Evolutionary conservation across 1,139 yeast genomes (phyloP), one percentile per base, ranked within the genome.

Genomic region (Lodderomyces margitis): DNA sequence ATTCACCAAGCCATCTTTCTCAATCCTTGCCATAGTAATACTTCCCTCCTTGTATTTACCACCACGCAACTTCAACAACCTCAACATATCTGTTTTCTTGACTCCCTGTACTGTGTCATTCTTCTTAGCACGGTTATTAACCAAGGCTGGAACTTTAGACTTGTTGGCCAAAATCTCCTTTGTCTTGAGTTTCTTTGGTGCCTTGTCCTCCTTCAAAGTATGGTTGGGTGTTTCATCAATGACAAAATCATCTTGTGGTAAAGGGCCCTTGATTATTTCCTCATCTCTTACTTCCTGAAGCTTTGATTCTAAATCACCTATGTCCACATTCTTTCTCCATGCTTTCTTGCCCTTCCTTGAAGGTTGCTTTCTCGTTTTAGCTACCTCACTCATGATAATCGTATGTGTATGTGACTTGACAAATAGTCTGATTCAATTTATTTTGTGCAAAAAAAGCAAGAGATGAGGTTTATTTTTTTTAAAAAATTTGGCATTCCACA

Each of bases 241-340:
- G 40, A 81, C 75, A 61, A 89, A 91, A 36, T 65, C 74, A 21
- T 43, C 49, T 30, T 83, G 27, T 59, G 60, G 40, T 16, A 16
- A 19, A 8, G 73, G 72, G 54, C 95, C 96, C 47, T 81, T 75
- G 28, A 77, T 72, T 43, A 85, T 74, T 54, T 85, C 78, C 46
- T 80, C 77, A 42, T 86, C 94, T 43, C 88, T 72, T 41, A 75
- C 72, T 37, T 77, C 80, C 50, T 84, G 94, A 38, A 92, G 68
- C 6, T 83, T 85, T 34, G 68, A 64, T 57, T 86, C 89, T 40
- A 92, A 68, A 47, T 88, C 96, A 19, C 80, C 81, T 21, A 92
- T 69, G 58, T 92, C 95, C 46, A 92, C 87, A 61, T 92, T 87
- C 65, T 92, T 92, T 63, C 97, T 83, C 98, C 98, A 92, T 5